Percentiles rank a stretch among this genome's conserved stretches.
These are phyloP conservation scores for Cladophialophora bantiana DNA, from an alignment of 2,329 filamentous ascomycete species.

Conservation along the genomic window DNA sequence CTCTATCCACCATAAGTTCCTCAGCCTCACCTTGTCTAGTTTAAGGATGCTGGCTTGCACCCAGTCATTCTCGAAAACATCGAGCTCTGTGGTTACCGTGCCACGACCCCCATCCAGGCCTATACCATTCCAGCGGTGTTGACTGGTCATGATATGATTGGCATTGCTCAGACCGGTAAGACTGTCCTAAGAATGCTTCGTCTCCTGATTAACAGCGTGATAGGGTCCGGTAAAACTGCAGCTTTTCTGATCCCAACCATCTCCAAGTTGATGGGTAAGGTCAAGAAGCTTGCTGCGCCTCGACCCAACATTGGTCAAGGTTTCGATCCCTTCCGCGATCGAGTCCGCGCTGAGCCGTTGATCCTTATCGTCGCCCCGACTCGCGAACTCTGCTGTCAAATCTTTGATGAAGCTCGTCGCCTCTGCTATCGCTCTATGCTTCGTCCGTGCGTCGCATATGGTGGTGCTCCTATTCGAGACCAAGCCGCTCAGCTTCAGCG, in stretches of 20 bases:
- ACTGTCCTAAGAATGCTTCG: not conserved
- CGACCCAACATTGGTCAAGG: slow-evolving; percentile 69
- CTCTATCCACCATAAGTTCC: not conserved
- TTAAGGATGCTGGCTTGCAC: slow-evolving; percentile 81
- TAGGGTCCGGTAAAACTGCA: slow-evolving; percentile 95
- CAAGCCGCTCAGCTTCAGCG: slow-evolving; percentile 77
- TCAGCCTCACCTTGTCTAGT: slow-evolving; percentile 55
- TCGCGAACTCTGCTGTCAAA: slow-evolving; percentile 89
- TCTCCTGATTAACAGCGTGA: slow-evolving; percentile 3
- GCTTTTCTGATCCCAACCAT: slow-evolving; percentile 89
- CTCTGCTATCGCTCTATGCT: slow-evolving; percentile 95
- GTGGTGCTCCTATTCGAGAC: slow-evolving; percentile 74
- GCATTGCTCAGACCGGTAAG: slow-evolving; percentile 89
- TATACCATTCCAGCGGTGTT: slow-evolving; percentile 83
- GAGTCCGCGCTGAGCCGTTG: slow-evolving; percentile 80
- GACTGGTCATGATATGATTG: slow-evolving; percentile 80
- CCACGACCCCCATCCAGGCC: slow-evolving; percentile 85
- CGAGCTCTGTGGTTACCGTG: slow-evolving; percentile 70
- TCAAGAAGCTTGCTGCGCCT: slow-evolving; percentile 80
- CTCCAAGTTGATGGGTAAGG: slow-evolving; percentile 94
- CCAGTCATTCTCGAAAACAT: slow-evolving; percentile 83
- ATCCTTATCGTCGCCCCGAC: slow-evolving; percentile 86
- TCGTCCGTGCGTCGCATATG: slow-evolving; percentile 87
- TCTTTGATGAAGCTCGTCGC: slow-evolving; percentile 91
- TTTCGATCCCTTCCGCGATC: slow-evolving; percentile 60